These are phyloP conservation scores for Coemansia sp. DNA, from an alignment of 192 early-diverging fungal species.

Conservation along the genomic window DNA sequence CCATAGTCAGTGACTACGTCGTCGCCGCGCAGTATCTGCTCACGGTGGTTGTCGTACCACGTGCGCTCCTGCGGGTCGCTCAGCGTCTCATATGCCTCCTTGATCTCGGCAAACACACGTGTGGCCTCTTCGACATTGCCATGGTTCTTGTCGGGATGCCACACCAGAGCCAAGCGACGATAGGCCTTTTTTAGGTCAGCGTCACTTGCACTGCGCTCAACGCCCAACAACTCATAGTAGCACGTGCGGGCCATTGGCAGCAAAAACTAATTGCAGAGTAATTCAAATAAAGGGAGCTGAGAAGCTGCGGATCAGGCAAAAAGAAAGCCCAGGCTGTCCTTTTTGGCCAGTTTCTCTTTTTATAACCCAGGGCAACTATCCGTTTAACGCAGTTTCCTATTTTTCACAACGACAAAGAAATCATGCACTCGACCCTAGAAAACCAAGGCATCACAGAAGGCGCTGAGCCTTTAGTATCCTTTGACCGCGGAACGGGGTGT, in stretches of 20 bases:
- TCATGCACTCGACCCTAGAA: too few species aligned
- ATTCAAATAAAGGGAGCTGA: too few species aligned
- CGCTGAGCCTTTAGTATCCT: too few species aligned
- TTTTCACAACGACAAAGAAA: too few species aligned
- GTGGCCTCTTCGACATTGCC: conserved; percentile 84
- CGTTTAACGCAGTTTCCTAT: too few species aligned
- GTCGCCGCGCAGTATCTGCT: conserved; percentile 86
- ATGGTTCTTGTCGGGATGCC: conserved; percentile 91
- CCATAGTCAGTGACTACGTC: conserved; percentile 44
- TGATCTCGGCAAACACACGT: conserved; percentile 82
- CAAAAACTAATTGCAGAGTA: too few species aligned
- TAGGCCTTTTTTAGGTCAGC: conserved; percentile 90
- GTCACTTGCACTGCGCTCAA: conserved; percentile 69
- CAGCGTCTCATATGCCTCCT: conserved; percentile 91
- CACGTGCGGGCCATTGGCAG: conserved; percentile 64
- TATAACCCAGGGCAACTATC: too few species aligned
- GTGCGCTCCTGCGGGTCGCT: conserved; percentile 91
- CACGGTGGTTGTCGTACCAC: conserved; percentile 94
- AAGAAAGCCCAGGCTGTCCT: too few species aligned
- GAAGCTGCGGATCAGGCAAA: too few species aligned
- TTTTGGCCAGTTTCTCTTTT: too few species aligned
- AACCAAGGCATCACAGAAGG: too few species aligned
- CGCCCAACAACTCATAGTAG: conserved; percentile 87
- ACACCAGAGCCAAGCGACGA: conserved; percentile 69
- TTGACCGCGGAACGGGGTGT: too few species aligned